phyloP scores from a whole-genome alignment of 495 filamentous ascomycete species.

The Friedmanniomyces simplex region DNA sequence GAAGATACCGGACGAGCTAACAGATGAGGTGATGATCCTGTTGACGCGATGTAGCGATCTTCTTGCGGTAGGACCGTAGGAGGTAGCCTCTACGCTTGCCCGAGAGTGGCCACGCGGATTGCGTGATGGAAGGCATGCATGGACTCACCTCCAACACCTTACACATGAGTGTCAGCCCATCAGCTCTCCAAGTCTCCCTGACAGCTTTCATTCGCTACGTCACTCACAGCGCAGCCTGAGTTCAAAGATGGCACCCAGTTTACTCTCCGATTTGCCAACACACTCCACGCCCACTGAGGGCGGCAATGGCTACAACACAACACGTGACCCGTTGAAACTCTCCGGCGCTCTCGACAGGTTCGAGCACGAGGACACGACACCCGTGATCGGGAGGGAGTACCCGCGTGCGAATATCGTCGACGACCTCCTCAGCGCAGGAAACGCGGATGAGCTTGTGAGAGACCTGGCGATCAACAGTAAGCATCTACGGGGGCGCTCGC shows the following conservation, averaged over 20 bases:
- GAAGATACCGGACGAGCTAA: too few species aligned
- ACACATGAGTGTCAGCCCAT: too few species aligned
- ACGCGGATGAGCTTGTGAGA: conserved; percentile 56
- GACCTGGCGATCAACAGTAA: conserved; percentile 60
- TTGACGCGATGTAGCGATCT: too few species aligned
- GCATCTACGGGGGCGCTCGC: conserved; percentile 3
- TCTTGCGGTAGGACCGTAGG: too few species aligned
- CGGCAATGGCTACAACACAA: neutral
- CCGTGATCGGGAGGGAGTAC: conserved; percentile 58
- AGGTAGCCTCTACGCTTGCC: too few species aligned
- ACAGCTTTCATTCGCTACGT: neutral
- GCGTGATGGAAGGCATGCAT: too few species aligned
- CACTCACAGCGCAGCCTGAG: neutral
- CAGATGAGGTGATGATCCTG: too few species aligned
- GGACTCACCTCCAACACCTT: neutral
- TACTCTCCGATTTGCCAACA: neutral
- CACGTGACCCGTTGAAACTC: conserved; percentile 2
- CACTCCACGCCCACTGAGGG: neutral
- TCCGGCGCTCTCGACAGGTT: conserved; percentile 46
- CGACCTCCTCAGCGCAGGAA: conserved; percentile 36
- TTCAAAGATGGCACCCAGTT: conserved; percentile 1
- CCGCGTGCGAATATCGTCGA: conserved; percentile 41
- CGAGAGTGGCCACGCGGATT: too few species aligned
- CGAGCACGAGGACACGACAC: conserved; percentile 54
- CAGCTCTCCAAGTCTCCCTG: too few species aligned